These are phyloP conservation scores for Paraphoma chrysanthemicola DNA, from an alignment of 2,329 filamentous ascomycete genomes.

Conservation along the genomic window DNA sequence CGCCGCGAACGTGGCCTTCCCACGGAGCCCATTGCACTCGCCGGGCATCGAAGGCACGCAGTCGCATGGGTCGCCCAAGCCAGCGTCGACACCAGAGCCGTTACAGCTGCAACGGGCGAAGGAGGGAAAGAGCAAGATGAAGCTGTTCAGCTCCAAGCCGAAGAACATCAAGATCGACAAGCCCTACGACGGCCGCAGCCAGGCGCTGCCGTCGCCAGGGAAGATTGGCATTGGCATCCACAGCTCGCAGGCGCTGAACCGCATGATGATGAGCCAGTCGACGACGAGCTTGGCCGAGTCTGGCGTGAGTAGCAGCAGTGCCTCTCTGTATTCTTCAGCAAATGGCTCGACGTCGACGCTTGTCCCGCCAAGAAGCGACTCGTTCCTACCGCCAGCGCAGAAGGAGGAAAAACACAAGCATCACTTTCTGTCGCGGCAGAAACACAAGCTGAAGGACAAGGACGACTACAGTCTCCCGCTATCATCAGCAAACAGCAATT, in stretches of 20 bases:
- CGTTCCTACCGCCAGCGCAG: conserved; percentile 55
- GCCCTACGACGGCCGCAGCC: conserved; percentile 64
- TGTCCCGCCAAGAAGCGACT: conserved; percentile 60
- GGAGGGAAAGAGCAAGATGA: conserved; percentile 76
- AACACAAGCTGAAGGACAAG: conserved; percentile 76
- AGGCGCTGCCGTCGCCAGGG: conserved; percentile 72
- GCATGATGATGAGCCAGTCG: conserved; percentile 68
- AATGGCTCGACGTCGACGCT: conserved; percentile 81
- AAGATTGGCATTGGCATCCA: conserved; percentile 69
- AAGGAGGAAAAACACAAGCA: conserved; percentile 78
- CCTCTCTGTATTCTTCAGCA: conserved; percentile 74
- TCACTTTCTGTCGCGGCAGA: conserved; percentile 79
- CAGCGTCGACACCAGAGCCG: conserved; percentile 28
- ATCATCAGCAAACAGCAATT: conserved; percentile 79
- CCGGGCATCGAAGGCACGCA: conserved; percentile 43
- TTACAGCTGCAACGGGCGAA: conserved; percentile 69
- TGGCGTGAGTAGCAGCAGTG: conserved; percentile 58
- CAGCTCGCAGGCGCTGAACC: conserved; percentile 69
- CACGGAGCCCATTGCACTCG: conserved; percentile 63
- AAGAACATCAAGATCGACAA: conserved; percentile 77
- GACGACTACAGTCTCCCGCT: conserved; percentile 74
- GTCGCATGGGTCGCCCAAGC: conserved; percentile 42
- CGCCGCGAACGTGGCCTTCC: conserved; percentile 76
- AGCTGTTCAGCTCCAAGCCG: conserved; percentile 75
- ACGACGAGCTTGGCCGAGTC: conserved; percentile 73